Conservation (phyloP, 208 protist genomes). For the Trichomonas vaginalis region DNA sequence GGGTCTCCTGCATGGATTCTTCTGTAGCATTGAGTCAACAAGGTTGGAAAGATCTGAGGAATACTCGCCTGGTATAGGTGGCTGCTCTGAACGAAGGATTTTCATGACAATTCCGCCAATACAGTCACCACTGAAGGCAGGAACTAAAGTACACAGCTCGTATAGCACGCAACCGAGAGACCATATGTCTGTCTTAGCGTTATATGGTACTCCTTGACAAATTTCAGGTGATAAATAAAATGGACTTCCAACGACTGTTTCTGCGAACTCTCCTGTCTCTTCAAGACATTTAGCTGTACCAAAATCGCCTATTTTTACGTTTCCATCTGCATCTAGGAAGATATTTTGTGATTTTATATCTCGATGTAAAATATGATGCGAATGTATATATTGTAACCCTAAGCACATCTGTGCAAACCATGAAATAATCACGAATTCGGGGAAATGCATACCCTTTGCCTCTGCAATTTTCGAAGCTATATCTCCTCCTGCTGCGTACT, state of each 20-base stretch:
- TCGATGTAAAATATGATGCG: constrained; percentile 45
- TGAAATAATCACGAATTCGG: constrained; percentile 22
- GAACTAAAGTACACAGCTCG: neutral
- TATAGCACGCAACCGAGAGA: neutral
- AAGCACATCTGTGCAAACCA: constrained; percentile 45
- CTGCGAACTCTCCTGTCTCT: neutral
- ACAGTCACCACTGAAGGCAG: neutral
- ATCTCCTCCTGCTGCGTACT: neutral
- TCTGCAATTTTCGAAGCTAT: neutral
- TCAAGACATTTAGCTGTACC: neutral
- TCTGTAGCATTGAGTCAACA: neutral
- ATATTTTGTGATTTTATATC: constrained; percentile 33
- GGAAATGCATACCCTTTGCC: neutral
- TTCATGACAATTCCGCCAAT: neutral
- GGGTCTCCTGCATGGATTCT: neutral
- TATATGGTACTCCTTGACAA: constrained; percentile 18
- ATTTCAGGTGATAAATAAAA: constrained; percentile 24
- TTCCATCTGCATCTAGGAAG: neutral
- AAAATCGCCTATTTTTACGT: constrained; percentile 14
- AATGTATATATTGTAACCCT: constrained; percentile 44
- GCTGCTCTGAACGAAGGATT: neutral
- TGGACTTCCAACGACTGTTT: neutral
- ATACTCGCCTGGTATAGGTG: neutral
- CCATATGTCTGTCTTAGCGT: constrained; percentile 18
- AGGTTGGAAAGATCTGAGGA: neutral